Evolutionary conservation across 345 rosid genomes (phyloP).

Genomic region (Melastoma malabathricum): DNA sequence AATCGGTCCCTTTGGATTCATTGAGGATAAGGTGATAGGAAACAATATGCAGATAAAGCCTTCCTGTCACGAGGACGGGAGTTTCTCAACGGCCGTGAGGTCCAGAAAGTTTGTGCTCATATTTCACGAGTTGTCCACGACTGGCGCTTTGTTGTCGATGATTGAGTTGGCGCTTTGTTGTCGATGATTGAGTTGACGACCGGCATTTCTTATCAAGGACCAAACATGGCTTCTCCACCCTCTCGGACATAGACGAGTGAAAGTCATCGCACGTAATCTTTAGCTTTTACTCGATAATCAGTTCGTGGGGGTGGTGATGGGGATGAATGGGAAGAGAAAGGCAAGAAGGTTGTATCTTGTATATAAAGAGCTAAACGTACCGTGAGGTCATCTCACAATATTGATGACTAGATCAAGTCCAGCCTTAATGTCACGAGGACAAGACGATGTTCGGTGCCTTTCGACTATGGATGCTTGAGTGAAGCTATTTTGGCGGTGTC

Average conservation of each 20-base stretch:
- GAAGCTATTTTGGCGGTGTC: too few species aligned
- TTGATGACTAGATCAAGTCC: too few species aligned
- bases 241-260: slow-evolving; percentile 36
- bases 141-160: slow-evolving; percentile 93
- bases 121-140: slow-evolving; percentile 89
- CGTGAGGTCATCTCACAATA: slow-evolving; percentile 39
- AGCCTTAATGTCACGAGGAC: too few species aligned
- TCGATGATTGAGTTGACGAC: slow-evolving; percentile 94
- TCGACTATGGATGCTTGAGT: too few species aligned
- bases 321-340: slow-evolving; percentile 48
- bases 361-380: slow-evolving; percentile 80
- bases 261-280: slow-evolving; percentile 41
- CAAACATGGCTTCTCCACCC: slow-evolving; percentile 84
- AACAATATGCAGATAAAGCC: slow-evolving; percentile 76
- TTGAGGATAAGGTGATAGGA: slow-evolving; percentile 51
- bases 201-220: too few species aligned
- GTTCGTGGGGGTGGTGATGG: slow-evolving; percentile 32
- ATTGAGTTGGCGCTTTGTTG: slow-evolving; percentile 86
- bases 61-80: slow-evolving; percentile 70
- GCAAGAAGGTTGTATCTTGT: slow-evolving; percentile 47
- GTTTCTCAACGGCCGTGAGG: slow-evolving; percentile 75
- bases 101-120: slow-evolving; percentile 72
- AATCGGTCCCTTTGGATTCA: slow-evolving; percentile 75
- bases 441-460: too few species aligned
- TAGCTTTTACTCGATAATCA: slow-evolving; percentile 40